Base-by-base conservation (phyloP, 192 early-diverging fungal genomes). In the Coemansia sp. region DNA sequence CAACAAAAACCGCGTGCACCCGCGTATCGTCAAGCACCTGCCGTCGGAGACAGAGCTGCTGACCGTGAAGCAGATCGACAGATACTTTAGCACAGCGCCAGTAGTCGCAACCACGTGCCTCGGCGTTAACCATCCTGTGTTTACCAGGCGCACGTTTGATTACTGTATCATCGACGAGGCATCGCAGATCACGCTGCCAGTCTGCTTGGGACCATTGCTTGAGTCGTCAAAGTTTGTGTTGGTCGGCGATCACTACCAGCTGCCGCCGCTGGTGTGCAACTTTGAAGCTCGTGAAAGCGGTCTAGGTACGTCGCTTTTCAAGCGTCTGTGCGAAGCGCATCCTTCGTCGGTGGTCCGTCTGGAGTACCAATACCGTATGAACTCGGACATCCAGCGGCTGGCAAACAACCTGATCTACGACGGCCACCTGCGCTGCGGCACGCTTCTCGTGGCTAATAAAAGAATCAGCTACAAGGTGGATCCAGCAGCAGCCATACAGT, bases 81-180 rank as follows among this genome's bases (percentile, higher is more conserved):
- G 75, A 0, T 74, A 66, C 86, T 91, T 78, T 90, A 90, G 78
- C 75, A 77, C 39, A 70, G 85, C 41, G 80, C 85, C 60, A 54
- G 84, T 98, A 0, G 91, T 98, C 32, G 96, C 90, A 3, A 92
- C 93, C 3, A 98, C 96, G 4, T 96, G 95, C 64, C 74, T 96
- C 33, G 94, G 95, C 9, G 89, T 93, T 56, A 89, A 79, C 37
- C 91, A 98, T 64, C 71, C 88, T 8, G 61, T 96, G 6, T 95
- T 97, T 67, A 71, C 85, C 4, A 86, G 85, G 63, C 86, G 91
- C 48, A 69, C 79, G 53, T 98, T 98, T 76, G 97, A 98, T 76
- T 96, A 94, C 74, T 97, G 95, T 71, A 96, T 98, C 58, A 88
- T 98, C 5, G 97, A 98, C 76, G 97, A 98, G 66, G 95, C 96